phyloP scores from a whole-genome alignment of 495 filamentous ascomycete species.

The Aspergillus bertholletiae region DNA sequence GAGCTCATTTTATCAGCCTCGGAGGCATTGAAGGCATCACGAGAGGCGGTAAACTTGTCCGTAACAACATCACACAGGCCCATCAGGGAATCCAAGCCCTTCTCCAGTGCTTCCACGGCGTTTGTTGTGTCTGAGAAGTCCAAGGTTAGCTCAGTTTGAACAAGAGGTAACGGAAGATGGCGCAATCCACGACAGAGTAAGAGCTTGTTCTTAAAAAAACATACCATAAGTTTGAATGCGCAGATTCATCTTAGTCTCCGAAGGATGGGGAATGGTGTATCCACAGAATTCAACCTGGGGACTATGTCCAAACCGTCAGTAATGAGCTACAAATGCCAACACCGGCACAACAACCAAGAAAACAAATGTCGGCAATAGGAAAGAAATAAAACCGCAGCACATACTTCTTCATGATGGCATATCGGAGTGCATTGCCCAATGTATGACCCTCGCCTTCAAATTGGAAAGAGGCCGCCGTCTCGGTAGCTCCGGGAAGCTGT shows the following conservation, averaged over 20 bases:
- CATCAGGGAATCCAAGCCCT: conserved; percentile 82
- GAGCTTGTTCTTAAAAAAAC: no score
- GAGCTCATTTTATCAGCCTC: conserved; percentile 35
- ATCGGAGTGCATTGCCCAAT: conserved; percentile 88
- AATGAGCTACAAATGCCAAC: neutral
- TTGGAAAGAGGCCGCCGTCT: conserved; percentile 77
- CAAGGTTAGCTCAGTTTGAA: neutral
- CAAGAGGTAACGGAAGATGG: neutral
- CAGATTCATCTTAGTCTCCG: conserved; percentile 92
- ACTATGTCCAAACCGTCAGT: conserved; percentile 36
- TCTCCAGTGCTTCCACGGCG: conserved; percentile 80
- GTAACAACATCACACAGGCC: conserved; percentile 89
- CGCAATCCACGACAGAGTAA: no score
- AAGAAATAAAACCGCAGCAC: conserved; percentile 12
- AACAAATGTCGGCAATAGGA: neutral
- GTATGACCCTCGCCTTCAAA: conserved; percentile 92
- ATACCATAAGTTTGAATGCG: conserved; percentile 94
- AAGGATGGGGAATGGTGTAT: conserved; percentile 96
- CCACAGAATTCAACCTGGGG: conserved; percentile 96
- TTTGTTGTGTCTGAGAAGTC: conserved; percentile 63
- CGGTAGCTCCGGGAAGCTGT: conserved; percentile 67
- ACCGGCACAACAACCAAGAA: neutral
- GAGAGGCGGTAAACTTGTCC: conserved; percentile 71
- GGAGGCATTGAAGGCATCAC: conserved; percentile 57
- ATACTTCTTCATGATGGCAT: conserved; percentile 98